Evolutionary conservation across 768 basidiomycete genomes (phyloP).

Genomic region (Cubamyces sp.): DNA sequence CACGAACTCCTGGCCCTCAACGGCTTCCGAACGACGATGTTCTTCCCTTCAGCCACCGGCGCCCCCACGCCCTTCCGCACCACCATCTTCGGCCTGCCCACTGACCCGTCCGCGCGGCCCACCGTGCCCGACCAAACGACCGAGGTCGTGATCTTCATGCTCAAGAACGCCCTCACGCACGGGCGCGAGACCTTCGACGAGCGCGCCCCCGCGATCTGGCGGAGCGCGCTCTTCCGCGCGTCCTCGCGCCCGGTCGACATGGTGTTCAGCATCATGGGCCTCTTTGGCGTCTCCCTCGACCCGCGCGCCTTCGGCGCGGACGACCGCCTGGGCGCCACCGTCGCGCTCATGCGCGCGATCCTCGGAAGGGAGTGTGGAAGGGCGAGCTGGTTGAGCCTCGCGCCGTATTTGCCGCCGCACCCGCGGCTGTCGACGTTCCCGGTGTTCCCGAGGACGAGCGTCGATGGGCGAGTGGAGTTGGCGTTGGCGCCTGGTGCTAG

Average conservation of each 20-base stretch:
- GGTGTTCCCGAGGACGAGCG: conserved; percentile 1
- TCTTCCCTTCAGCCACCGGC: too few relatives aligned
- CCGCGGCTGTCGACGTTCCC: conserved; percentile 3
- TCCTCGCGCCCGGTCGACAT: conserved; percentile 24
- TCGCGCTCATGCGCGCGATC: conserved; percentile 14
- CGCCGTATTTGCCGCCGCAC: background rate
- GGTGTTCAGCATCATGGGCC: conserved; percentile 23
- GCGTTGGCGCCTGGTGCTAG: background rate
- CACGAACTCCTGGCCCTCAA: background rate
- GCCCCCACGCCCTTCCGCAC: too few relatives aligned
- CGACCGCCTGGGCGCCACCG: conserved; percentile 11
- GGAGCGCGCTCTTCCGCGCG: conserved; percentile 23
- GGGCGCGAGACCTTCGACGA: conserved; percentile 12
- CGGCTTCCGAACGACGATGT: too few relatives aligned
- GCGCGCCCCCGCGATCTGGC: conserved; percentile 15
- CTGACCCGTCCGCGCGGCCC: too few relatives aligned
- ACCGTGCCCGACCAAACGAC: too few relatives aligned
- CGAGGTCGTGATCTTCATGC: too few relatives aligned
- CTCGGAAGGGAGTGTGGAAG: background rate
- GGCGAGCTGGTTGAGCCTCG: conserved; percentile 15
- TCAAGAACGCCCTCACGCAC: background rate
- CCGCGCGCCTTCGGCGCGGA: conserved; percentile 3
- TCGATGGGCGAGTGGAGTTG: conserved; percentile 1
- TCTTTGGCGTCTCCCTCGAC: conserved; percentile 20
- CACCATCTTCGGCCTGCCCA: too few relatives aligned